These are phyloP conservation scores for Isoetes taiwanensis DNA, from an alignment of 75 land plant genomes.

Conservation along the genomic window DNA sequence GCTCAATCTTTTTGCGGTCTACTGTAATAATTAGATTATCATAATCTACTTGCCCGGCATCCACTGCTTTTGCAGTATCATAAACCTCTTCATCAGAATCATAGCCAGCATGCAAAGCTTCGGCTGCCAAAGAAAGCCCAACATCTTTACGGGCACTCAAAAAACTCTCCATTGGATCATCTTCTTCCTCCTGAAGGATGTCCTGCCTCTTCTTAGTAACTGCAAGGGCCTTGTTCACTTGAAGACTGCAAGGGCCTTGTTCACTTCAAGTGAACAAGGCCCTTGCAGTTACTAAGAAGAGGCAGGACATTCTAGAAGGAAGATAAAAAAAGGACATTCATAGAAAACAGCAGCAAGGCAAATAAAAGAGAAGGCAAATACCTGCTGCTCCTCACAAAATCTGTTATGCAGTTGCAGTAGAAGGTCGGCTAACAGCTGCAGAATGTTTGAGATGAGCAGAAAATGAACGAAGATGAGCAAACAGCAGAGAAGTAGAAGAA, in stretches of 20 bases:
- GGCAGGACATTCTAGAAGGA: constrained; percentile 42
- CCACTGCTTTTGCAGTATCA: constrained; percentile 95
- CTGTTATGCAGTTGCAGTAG: too few relatives aligned
- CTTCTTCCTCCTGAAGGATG: constrained; percentile 58
- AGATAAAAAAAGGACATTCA: too few relatives aligned
- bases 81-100: constrained; percentile 97
- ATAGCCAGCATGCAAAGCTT: constrained; percentile 88
- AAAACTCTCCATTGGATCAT: constrained; percentile 88
- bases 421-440: too few relatives aligned
- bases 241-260: constrained; percentile 42
- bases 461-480: too few relatives aligned
- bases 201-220: constrained; percentile 41
- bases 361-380: too few relatives aligned
- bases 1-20: constrained; percentile 81
- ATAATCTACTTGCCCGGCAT: constrained; percentile 81
- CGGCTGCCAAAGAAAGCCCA: constrained; percentile 73
- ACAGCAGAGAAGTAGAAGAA: too few relatives aligned
- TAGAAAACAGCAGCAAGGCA: too few relatives aligned
- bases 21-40: constrained; percentile 59
- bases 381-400: too few relatives aligned
- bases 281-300: constrained; percentile 38
- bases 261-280: too few relatives aligned
- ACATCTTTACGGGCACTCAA: constrained; percentile 67
- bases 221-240: too few relatives aligned
- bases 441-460: too few relatives aligned